phyloP scores from a whole-genome alignment of 2,329 filamentous ascomycete species.

The Diplodia scrobiculata region DNA sequence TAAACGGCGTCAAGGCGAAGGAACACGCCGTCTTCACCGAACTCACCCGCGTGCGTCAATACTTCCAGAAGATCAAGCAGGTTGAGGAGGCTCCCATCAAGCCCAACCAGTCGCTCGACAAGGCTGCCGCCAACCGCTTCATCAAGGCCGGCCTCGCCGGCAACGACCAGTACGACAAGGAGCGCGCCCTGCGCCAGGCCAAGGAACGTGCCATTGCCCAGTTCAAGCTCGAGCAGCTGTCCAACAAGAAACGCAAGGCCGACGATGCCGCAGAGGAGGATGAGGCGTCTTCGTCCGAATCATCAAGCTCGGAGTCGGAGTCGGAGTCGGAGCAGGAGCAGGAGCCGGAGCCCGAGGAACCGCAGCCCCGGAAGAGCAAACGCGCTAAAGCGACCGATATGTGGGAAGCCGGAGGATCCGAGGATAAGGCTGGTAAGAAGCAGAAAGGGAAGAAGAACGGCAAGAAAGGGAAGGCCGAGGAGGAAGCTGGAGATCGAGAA shows the following conservation, averaged over 20 bases:
- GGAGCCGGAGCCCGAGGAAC: slow-evolving; percentile 31
- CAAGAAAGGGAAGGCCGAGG: slow-evolving; percentile 3
- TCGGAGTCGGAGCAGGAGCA: slow-evolving; percentile 29
- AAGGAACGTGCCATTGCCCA: slow-evolving; percentile 43
- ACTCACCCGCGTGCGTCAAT: slow-evolving; percentile 81
- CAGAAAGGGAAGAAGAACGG: slow-evolving; percentile 3
- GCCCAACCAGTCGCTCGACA: slow-evolving; percentile 63
- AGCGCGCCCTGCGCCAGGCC: slow-evolving; percentile 43
- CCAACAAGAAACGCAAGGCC: slow-evolving; percentile 39
- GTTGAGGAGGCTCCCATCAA: slow-evolving; percentile 65
- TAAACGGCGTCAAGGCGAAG: slow-evolving; percentile 77
- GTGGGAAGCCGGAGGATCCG: slow-evolving; percentile 20
- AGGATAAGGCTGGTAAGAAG: slow-evolving; percentile 8
- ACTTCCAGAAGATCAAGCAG: slow-evolving; percentile 87
- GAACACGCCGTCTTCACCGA: slow-evolving; percentile 83
- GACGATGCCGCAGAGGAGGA: slow-evolving; percentile 32
- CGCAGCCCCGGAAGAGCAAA: slow-evolving; percentile 27
- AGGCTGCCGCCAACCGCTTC: slow-evolving; percentile 75
- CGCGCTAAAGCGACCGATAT: slow-evolving; percentile 28
- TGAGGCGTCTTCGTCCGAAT: not conserved
- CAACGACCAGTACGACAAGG: slow-evolving; percentile 50
- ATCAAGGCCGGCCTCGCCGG: slow-evolving; percentile 74
- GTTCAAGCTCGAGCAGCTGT: slow-evolving; percentile 42
- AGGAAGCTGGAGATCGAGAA: not conserved
- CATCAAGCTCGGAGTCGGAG: slow-evolving; percentile 7